Percentiles rank a stretch among this genome's conserved stretches.
These are phyloP conservation scores for Rehmannia glutinosa DNA, from an alignment of 257 asterid species.

Conservation along the genomic window DNA sequence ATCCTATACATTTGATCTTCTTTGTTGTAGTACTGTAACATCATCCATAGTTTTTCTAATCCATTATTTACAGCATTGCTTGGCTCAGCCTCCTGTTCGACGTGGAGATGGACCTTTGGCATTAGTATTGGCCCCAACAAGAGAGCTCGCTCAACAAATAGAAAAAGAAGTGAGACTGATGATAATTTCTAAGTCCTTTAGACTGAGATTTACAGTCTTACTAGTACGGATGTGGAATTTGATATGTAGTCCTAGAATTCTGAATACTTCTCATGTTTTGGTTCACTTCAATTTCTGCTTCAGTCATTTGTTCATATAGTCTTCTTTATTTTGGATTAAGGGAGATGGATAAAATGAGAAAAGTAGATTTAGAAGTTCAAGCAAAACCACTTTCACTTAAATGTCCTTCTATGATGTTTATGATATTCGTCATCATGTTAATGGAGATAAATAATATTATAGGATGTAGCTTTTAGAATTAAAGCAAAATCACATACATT, in stretches of 20 bases:
- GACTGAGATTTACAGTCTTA: neutral
- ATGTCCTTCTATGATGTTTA: too few species aligned
- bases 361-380: neutral
- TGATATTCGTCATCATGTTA: too few species aligned
- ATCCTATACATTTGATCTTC: neutral
- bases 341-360: neutral
- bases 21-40: neutral
- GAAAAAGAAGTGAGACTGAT: conserved; percentile 65
- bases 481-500: neutral
- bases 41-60: conserved; percentile 11
- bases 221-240: conserved; percentile 5
- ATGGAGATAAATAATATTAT: too few species aligned
- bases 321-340: neutral
- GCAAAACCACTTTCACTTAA: neutral
- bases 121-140: conserved; percentile 81
- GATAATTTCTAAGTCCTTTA: neutral
- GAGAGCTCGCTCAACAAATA: conserved; percentile 95
- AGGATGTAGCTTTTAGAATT: too few species aligned
- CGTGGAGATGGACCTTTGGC: conserved; percentile 97
- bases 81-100: conserved; percentile 68
- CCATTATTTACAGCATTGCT: conserved; percentile 56
- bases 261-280: conserved; percentile 2
- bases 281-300: neutral
- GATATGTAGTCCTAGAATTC: neutral
- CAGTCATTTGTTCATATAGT: neutral